Evolutionary conservation across 495 filamentous ascomycete genomes (phyloP).

Genomic region (Clavariopsis aquatica): DNA sequence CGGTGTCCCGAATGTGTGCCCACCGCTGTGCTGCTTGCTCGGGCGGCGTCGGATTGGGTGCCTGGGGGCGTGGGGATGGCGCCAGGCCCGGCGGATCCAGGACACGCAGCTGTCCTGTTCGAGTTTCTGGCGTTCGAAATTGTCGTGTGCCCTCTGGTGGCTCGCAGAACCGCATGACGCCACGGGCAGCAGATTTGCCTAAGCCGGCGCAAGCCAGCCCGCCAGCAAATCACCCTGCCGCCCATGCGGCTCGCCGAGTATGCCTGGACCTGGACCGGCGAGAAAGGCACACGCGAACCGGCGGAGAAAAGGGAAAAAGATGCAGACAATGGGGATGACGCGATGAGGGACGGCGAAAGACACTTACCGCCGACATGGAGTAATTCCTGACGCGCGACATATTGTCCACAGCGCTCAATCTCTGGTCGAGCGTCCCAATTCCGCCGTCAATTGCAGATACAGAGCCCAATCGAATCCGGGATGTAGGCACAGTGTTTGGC

Average conservation of each 20-base stretch:
- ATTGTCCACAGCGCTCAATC: background rate
- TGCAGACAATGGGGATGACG: no score
- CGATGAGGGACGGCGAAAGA: no score
- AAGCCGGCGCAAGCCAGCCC: constrained; percentile 23
- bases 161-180: constrained; percentile 8
- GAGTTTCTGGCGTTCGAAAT: background rate
- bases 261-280: background rate
- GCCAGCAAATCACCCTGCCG: background rate
- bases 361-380: constrained; percentile 28
- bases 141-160: constrained; percentile 3
- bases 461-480: background rate
- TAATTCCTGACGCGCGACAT: constrained; percentile 29
- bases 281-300: constrained; percentile 9
- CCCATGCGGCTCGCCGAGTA: constrained; percentile 18
- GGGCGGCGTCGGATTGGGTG: background rate
- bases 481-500: background rate
- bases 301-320: background rate
- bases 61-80: background rate
- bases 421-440: background rate
- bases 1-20: constrained; percentile 17
- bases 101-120: no score
- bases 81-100: no score
- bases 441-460: background rate
- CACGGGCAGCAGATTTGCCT: background rate
- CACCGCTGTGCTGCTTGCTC: no score